phyloP scores from a whole-genome alignment of 2,329 filamentous ascomycete species.

The Cyanodermella asteris region DNA sequence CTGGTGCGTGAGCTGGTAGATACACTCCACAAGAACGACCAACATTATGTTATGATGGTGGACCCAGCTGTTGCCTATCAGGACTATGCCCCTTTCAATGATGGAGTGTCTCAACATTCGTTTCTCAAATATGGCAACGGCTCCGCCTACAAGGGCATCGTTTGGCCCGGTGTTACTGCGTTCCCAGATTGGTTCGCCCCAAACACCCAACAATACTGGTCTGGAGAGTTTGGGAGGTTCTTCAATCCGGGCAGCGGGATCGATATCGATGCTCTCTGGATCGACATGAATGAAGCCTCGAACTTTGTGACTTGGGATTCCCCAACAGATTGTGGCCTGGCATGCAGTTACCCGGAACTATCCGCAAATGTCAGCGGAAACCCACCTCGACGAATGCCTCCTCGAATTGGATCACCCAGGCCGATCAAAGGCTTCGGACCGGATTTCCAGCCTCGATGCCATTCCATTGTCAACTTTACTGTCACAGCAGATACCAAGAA shows the following conservation, averaged over 20 bases:
- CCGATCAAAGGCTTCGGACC: constrained; percentile 46
- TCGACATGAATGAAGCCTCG: constrained; percentile 43
- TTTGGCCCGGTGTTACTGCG: constrained; percentile 54
- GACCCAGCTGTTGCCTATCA: constrained; percentile 30
- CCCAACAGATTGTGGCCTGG: constrained; percentile 34
- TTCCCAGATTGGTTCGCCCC: constrained; percentile 60
- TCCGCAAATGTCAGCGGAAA: constrained; percentile 24
- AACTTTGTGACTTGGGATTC: too few species aligned
- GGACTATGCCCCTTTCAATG: constrained; percentile 35
- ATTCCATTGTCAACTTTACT: too few species aligned
- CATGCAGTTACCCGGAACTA: constrained; percentile 29
- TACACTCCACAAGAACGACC: constrained; percentile 42
- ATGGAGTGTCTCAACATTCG: constrained; percentile 34
- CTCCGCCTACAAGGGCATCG: constrained; percentile 37
- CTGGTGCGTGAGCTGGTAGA: constrained; percentile 42
- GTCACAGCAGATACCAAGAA: too few species aligned
- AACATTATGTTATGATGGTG: constrained; percentile 59
- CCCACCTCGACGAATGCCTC: constrained; percentile 38
- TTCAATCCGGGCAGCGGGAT: constrained; percentile 43
- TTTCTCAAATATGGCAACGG: constrained; percentile 34
- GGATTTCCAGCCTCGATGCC: constrained; percentile 38
- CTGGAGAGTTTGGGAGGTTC: constrained; percentile 40
- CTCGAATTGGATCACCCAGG: constrained; percentile 36
- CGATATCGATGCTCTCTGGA: constrained; percentile 60
- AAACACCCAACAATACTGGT: constrained; percentile 46